Evolutionary conservation across 2,329 filamentous ascomycete species (phyloP), one percentile per base, ranked within the genome.

Genomic region (Aspergillus fumigatiaffinis): DNA sequence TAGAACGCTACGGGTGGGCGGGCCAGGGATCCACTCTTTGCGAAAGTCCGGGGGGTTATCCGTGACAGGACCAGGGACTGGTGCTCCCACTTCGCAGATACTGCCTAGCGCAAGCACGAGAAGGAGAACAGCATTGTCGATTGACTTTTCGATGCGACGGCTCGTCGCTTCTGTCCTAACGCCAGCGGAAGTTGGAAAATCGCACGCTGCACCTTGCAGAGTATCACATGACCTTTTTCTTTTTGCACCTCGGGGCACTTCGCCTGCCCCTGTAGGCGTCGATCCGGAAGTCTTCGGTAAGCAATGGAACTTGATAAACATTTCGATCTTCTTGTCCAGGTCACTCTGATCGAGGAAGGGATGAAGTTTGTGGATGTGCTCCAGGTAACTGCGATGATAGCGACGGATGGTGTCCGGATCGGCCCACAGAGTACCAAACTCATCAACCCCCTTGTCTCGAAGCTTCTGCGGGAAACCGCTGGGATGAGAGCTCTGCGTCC

Each of bases 21-120:
- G 68, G 12, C 62, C 63, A 51, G 68, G 70, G 32, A 72, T 72
- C 25, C 52, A 56, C 56, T 68, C 67, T 53, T 62, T 64, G 52
- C 58, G 70, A 57, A 63, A 72, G 59, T 68, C 68, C 32, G 61
- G 54, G 10, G 53, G 57, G 21, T 58, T 28, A 38, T 72, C 70
- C 17, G 79, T 80, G 7, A 89, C 80, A 2, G 88, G 79, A 2
- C 79, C 79, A 20, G 83, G 82, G 10, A 87, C 66, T 20, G 78
- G 76, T 14, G 3, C 76, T 69, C 48, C 77, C 58, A 81, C 76
- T 58, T 80, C 73, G 66, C 90, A 93, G 12, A 97, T 89, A 68
- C 91, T 92, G 20, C 94, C 94, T 5, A 99, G 77, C 0, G 93
- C 93, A 54, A 97, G 80, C 1, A 96, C 85, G 3, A 93, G 80